These are phyloP conservation scores for Chlamydomonas reinhardtii DNA, from an alignment of 163 green algal species.

Conservation along the genomic window DNA sequence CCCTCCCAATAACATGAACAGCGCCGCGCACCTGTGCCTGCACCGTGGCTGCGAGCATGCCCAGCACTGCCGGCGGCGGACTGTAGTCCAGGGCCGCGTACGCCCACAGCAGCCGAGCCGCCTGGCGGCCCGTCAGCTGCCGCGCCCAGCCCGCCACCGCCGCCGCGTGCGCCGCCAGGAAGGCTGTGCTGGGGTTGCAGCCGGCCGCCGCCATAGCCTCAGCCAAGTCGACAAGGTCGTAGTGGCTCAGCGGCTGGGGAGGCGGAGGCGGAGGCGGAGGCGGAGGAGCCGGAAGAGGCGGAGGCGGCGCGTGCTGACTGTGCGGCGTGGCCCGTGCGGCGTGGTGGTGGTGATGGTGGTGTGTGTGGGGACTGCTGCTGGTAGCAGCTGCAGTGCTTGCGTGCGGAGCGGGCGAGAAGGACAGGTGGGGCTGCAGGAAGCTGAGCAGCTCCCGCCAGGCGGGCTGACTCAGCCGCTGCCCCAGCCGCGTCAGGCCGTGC, in stretches of 20 bases:
- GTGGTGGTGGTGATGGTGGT: too few relatives aligned
- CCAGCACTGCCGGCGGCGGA: conserved; percentile 1
- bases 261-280: too few relatives aligned
- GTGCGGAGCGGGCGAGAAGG: neutral
- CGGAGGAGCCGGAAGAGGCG: neutral
- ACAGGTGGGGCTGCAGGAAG: conserved; percentile 24
- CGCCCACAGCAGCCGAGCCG: conserved; percentile 40
- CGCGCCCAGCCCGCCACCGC: conserved; percentile 19
- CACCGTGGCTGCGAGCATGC: conserved; percentile 17
- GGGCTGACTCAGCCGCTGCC: conserved; percentile 27
- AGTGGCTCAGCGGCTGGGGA: neutral
- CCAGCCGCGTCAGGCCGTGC: conserved; percentile 26
- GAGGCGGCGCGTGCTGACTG: neutral
- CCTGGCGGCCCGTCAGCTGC: conserved; percentile 34
- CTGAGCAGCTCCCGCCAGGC: conserved; percentile 13
- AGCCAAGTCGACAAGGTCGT: conserved; percentile 39
- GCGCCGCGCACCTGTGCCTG: neutral
- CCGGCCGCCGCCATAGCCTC: conserved; percentile 7
- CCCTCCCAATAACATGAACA: too few relatives aligned
- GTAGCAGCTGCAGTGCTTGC: too few relatives aligned
- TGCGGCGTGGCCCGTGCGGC: too few relatives aligned
- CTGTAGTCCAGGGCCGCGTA: conserved; percentile 27
- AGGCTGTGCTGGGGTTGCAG: conserved; percentile 32
- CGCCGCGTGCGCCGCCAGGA: conserved; percentile 14
- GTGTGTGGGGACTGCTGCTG: too few relatives aligned